phyloP scores from a whole-genome alignment of 164 flowering plant genomes.

The Vitis amurensis region DNA sequence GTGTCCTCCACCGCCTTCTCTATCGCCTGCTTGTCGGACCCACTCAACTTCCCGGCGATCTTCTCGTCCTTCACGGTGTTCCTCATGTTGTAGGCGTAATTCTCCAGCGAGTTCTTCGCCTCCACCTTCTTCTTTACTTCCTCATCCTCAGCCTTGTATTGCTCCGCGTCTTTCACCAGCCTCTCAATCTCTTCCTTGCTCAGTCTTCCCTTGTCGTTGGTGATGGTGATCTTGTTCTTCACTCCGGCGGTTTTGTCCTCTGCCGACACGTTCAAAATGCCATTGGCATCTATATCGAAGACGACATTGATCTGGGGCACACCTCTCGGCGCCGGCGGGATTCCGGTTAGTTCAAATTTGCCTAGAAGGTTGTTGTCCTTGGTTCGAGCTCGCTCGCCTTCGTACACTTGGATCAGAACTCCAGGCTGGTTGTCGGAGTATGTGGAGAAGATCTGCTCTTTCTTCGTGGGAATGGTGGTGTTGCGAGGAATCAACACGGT shows the following conservation, averaged over 20 bases:
- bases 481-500: conserved; percentile 24
- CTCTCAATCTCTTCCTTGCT: conserved; percentile 32
- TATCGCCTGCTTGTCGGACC: conserved; percentile 35
- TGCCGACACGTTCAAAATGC: conserved; percentile 26
- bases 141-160: conserved; percentile 32
- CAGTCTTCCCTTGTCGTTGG: conserved; percentile 32
- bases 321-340: conserved; percentile 32
- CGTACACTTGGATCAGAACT: conserved; percentile 32
- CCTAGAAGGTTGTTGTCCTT: conserved; percentile 33
- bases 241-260: conserved; percentile 33
- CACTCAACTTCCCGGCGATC: conserved; percentile 27
- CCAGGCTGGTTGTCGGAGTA: conserved; percentile 37
- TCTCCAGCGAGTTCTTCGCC: conserved; percentile 38
- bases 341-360: conserved; percentile 31
- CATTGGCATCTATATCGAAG: conserved; percentile 31
- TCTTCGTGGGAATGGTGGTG: conserved; percentile 33
- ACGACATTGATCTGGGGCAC: conserved; percentile 33
- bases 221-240: conserved; percentile 32
- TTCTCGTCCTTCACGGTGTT: conserved; percentile 33
- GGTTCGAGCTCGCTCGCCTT: conserved; percentile 31
- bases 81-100: conserved; percentile 37
- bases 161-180: conserved; percentile 34
- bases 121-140: conserved; percentile 32
- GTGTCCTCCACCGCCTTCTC: conserved; percentile 35
- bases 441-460: conserved; percentile 30